A percentile compares a stretch with the other conserved stretches of the same genome.
Evolutionary conservation across 2,329 filamentous ascomycete species (phyloP).

Genomic region (Claviceps pusilla): DNA sequence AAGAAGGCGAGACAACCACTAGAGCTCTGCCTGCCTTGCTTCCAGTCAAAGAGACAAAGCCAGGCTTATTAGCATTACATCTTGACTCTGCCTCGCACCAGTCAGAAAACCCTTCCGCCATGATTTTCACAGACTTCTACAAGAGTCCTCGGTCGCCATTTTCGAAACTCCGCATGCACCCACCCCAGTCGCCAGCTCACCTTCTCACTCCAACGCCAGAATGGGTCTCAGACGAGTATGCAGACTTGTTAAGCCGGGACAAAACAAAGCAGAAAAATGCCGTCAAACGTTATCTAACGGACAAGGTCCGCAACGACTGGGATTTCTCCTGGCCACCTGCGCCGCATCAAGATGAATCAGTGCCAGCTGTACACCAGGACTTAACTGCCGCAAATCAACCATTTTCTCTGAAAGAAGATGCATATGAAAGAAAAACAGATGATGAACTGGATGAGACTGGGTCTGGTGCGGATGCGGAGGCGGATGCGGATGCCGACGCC

Average conservation of each 20-base stretch:
- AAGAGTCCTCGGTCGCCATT: constrained; percentile 39
- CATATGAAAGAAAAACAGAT: constrained; percentile 24
- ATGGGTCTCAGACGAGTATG: constrained; percentile 36
- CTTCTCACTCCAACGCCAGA: constrained; percentile 16
- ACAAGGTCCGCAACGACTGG: constrained; percentile 46
- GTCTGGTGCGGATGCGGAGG: constrained; percentile 3
- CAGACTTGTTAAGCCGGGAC: constrained; percentile 46
- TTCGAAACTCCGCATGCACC: constrained; percentile 31
- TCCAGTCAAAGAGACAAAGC: neutral
- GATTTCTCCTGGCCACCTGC: constrained; percentile 38
- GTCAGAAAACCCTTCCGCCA: constrained; percentile 12
- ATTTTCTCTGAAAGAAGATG: constrained; percentile 19
- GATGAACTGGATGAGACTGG: constrained; percentile 21
- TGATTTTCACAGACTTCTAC: constrained; percentile 47
- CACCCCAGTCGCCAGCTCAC: constrained; percentile 16
- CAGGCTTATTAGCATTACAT: neutral
- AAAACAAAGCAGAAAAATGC: constrained; percentile 49
- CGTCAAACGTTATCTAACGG: constrained; percentile 38
- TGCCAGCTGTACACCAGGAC: neutral
- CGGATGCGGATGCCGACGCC: constrained; percentile 18
- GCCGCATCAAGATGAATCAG: neutral
- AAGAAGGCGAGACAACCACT: neutral
- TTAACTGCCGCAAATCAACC: constrained; percentile 12
- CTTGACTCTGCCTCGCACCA: neutral
- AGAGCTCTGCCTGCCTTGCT: neutral